phyloP scores from a whole-genome alignment of 139 green algal species.

The Dunaliella primolecta region DNA sequence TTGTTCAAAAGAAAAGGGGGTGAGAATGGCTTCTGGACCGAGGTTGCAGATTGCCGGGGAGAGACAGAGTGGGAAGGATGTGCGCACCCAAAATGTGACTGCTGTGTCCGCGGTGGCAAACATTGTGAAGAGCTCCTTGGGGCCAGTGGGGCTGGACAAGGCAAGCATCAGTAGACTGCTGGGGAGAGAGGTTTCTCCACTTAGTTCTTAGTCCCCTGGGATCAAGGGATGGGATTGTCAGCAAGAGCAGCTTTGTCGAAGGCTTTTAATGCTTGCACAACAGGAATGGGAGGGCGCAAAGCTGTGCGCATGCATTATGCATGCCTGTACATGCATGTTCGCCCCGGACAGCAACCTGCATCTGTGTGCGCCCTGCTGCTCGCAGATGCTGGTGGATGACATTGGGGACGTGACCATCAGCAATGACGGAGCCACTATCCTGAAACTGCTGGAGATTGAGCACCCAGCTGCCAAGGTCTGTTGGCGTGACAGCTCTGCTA shows the following conservation, averaged over 20 bases:
- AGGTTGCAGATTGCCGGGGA: constrained; percentile 77
- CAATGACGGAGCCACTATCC: constrained; percentile 98
- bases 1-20: too few relatives aligned
- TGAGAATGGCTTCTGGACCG: too few relatives aligned
- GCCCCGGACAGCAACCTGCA: too few relatives aligned
- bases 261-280: too few relatives aligned
- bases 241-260: too few relatives aligned
- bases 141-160: constrained; percentile 97
- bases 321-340: too few relatives aligned
- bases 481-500: background rate
- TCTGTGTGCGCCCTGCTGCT: too few relatives aligned
- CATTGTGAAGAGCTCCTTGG: constrained; percentile 94
- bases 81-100: constrained; percentile 91
- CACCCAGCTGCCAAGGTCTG: constrained; percentile 96
- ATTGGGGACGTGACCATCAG: constrained; percentile 99
- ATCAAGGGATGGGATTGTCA: too few relatives aligned
- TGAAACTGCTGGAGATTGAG: constrained; percentile 97
- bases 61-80: constrained; percentile 85
- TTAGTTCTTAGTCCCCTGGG: too few relatives aligned
- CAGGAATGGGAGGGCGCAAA: too few relatives aligned
- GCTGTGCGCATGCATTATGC: too few relatives aligned
- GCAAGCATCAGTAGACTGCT: constrained; percentile 51
- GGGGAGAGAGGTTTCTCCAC: too few relatives aligned
- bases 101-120: constrained; percentile 93
- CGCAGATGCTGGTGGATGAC: constrained; percentile 99